Conservation (phyloP, 768 basidiomycete species). For the Psilocybe tampanensis region DNA sequence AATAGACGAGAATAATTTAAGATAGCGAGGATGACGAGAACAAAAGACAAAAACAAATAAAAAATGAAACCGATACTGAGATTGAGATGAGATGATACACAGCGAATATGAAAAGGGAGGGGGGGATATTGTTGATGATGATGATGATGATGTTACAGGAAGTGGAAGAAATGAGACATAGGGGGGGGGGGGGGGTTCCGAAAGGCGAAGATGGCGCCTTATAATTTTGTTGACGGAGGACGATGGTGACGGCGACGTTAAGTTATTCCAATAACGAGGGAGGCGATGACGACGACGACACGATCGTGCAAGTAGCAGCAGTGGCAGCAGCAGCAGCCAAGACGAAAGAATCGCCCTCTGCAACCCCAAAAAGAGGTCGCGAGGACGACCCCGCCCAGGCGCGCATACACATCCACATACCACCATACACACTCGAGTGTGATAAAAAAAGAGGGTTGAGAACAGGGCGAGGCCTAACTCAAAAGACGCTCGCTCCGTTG, state of each 20-base stretch:
- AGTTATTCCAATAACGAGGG: not conserved
- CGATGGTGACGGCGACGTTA: not conserved
- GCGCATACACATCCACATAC: not conserved
- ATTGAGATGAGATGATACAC: not conserved
- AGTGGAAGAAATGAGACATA: too few relatives aligned
- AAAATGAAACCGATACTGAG: not conserved
- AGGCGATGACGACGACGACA: constrained; percentile 18
- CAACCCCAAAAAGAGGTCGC: not conserved
- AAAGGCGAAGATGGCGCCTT: not conserved
- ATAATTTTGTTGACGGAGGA: not conserved
- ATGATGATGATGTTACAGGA: too few relatives aligned
- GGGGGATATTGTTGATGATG: too few relatives aligned
- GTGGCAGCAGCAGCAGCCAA: not conserved
- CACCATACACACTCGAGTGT: not conserved
- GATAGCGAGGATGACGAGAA: not conserved
- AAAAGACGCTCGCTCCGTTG: not conserved
- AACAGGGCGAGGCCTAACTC: not conserved
- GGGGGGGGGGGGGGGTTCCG: too few relatives aligned
- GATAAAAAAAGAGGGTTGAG: not conserved
- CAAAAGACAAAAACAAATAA: not conserved
- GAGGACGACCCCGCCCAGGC: not conserved
- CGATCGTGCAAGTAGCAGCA: constrained; percentile 10
- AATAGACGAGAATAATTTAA: too few relatives aligned
- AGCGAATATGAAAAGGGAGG: not conserved
- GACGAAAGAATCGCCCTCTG: not conserved